Percentiles rank a stretch among this genome's conserved stretches.
Evolutionary conservation across 768 basidiomycete species (phyloP).

Genomic region (Scleroderma bovista): DNA sequence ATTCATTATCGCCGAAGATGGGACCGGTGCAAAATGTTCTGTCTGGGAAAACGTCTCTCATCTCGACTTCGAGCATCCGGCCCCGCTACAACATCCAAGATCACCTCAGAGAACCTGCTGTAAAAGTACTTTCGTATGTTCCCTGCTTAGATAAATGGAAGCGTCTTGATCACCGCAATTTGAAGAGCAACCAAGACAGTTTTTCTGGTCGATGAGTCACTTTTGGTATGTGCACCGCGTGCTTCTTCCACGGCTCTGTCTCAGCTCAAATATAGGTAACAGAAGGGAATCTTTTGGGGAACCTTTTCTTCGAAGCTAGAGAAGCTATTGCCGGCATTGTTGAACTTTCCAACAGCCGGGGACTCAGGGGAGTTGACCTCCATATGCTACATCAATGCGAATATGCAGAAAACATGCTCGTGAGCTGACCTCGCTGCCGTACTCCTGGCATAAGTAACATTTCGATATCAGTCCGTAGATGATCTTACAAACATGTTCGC

Average conservation of each 20-base stretch:
- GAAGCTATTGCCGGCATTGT: slow-evolving; percentile 39
- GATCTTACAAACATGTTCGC: slow-evolving; percentile 23
- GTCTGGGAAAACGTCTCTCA: too few species aligned
- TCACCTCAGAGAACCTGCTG: not conserved
- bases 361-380: slow-evolving; percentile 35
- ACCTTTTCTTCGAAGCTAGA: slow-evolving; percentile 33
- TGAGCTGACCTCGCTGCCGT: slow-evolving; percentile 6
- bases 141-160: not conserved
- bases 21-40: not conserved
- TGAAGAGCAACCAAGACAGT: not conserved
- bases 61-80: too few species aligned
- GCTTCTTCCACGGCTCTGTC: not conserved
- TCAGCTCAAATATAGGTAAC: not conserved
- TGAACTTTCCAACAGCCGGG: slow-evolving; percentile 31
- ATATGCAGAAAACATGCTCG: slow-evolving; percentile 26
- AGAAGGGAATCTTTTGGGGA: slow-evolving; percentile 16
- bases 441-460: too few species aligned
- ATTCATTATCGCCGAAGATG: slow-evolving; percentile 4
- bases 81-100: too few species aligned
- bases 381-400: slow-evolving; percentile 36
- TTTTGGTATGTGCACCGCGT: not conserved
- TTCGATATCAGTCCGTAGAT: slow-evolving; percentile 13
- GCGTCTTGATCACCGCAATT: not conserved
- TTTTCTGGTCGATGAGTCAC: not conserved
- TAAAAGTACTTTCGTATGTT: not conserved